Percentiles rank a stretch among this genome's conserved stretches.
These are phyloP conservation scores for Isabelozyma heimii DNA, from an alignment of 805 yeast genomes.

Conservation along the genomic window DNA sequence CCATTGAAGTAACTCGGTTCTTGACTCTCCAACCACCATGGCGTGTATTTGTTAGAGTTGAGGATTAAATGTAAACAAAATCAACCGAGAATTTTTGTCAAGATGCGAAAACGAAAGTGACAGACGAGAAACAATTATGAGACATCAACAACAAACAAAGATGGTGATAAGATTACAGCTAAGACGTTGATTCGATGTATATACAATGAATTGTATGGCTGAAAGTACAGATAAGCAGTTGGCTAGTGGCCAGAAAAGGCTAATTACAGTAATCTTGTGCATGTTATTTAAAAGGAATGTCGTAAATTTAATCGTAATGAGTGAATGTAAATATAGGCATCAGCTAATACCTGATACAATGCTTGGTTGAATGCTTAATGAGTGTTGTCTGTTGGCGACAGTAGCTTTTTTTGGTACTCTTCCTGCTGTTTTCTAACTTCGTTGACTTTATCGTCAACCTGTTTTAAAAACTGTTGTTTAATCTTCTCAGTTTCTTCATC, in stretches of 20 bases:
- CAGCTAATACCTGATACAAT: background rate
- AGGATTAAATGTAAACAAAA: background rate
- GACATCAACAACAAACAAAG: no score
- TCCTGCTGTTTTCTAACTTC: slow-evolving; percentile 7
- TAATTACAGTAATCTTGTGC: no score
- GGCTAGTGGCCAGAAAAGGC: no score
- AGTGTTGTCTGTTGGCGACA: background rate
- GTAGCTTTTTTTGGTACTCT: slow-evolving; percentile 1
- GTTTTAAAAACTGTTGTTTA: slow-evolving; percentile 20
- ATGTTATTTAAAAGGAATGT: background rate
- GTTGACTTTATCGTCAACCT: slow-evolving; percentile 26
- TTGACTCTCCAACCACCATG: slow-evolving; percentile 58
- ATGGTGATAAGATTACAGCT: no score
- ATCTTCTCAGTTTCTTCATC: slow-evolving; percentile 14
- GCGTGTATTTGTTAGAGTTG: background rate
- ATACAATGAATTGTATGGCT: no score
- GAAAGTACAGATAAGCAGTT: no score
- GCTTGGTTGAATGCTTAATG: no score
- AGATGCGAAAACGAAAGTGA: background rate
- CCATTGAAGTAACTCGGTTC: slow-evolving; percentile 85
- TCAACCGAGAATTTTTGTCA: background rate
- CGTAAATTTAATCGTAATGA: background rate
- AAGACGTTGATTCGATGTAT: no score
- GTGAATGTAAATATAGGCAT: background rate
- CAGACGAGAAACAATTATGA: no score